These are phyloP conservation scores for Acer negundo DNA, from an alignment of 345 rosid genomes.

Conservation along the genomic window DNA sequence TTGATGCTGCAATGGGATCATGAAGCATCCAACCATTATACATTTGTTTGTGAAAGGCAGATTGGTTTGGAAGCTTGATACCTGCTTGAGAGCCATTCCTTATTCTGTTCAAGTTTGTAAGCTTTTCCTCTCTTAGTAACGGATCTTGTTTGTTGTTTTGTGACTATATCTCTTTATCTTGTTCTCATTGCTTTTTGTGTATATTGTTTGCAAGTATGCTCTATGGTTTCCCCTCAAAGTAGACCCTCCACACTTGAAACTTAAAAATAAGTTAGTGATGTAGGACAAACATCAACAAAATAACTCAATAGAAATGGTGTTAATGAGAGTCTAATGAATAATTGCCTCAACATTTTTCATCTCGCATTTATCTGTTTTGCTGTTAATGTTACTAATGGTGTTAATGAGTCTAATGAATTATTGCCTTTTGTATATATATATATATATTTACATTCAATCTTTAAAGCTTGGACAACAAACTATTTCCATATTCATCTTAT, in stretches of 20 bases:
- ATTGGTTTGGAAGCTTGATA: not conserved
- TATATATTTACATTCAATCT: not conserved
- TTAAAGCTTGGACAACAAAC: not conserved
- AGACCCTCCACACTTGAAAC: not conserved
- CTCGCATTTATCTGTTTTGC: too few species aligned
- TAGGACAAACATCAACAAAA: too few species aligned
- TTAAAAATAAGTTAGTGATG: too few species aligned
- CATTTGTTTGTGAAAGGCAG: not conserved
- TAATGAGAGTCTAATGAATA: too few species aligned
- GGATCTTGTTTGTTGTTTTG: not conserved
- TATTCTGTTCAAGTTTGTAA: not conserved
- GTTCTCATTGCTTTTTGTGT: not conserved
- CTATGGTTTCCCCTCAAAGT: not conserved
- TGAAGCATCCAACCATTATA: not conserved
- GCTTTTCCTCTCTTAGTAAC: not conserved
- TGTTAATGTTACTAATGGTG: not conserved
- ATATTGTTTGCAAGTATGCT: not conserved
- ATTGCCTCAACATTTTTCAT: too few species aligned
- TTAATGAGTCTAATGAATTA: not conserved
- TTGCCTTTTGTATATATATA: not conserved
- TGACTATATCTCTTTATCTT: not conserved
- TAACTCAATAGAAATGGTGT: too few species aligned
- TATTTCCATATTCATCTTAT: not conserved
- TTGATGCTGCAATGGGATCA: not conserved
- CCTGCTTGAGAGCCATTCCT: not conserved